These are phyloP conservation scores for Melanomma pulvis-pyrius DNA, from an alignment of 495 filamentous ascomycete species.

Conservation along the genomic window DNA sequence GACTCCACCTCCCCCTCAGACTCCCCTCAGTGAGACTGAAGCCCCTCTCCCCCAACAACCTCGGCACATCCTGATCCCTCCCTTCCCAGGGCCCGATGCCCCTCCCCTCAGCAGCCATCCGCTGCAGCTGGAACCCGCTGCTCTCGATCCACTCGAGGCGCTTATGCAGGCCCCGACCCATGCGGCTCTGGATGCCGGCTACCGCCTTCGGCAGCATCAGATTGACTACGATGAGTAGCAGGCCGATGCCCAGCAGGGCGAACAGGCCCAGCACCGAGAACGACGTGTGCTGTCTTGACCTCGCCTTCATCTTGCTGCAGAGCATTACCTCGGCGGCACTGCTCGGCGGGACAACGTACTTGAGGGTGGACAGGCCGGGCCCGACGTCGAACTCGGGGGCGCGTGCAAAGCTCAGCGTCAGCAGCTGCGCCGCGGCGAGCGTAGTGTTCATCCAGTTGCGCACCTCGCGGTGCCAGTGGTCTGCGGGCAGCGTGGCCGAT, in stretches of 20 bases:
- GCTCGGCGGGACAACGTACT: constrained; percentile 13
- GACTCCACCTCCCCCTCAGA: constrained; percentile 6
- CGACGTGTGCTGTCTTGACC: constrained; percentile 1
- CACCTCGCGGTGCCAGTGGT: constrained; percentile 30
- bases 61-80: constrained; percentile 22
- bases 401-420: background rate
- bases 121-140: constrained; percentile 28
- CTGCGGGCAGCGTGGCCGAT: constrained; percentile 1
- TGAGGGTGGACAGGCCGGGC: constrained; percentile 4
- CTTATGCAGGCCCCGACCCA: background rate
- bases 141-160: constrained; percentile 28
- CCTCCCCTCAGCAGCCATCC: constrained; percentile 31
- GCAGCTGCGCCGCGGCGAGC: constrained; percentile 16
- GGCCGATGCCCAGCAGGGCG: background rate
- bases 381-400: constrained; percentile 12
- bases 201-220: constrained; percentile 1
- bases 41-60: background rate
- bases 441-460: constrained; percentile 28
- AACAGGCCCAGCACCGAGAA: constrained; percentile 28
- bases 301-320: constrained; percentile 26
- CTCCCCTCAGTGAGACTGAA: constrained; percentile 11
- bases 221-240: constrained; percentile 17
- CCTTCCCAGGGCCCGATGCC: constrained; percentile 31
- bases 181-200: background rate
- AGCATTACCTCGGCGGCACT: background rate